Conservation (phyloP, 2,329 filamentous ascomycete species). For the Cercospora janseana region DNA sequence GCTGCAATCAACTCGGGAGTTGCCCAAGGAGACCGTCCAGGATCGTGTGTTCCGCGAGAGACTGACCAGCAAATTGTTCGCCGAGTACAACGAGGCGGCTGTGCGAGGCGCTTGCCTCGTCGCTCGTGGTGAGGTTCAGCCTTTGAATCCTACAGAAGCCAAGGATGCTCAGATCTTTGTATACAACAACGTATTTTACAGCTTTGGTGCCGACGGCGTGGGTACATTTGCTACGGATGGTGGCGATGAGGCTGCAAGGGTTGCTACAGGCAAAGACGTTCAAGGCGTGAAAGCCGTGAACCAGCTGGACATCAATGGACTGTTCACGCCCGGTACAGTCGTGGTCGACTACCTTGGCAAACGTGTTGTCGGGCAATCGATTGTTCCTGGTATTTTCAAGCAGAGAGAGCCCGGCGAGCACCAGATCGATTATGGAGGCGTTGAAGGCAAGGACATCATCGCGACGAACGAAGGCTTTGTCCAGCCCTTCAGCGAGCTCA, state of each 20-base stretch:
- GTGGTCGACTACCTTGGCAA: conserved; percentile 97
- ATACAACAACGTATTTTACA: conserved; percentile 99
- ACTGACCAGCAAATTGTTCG: conserved; percentile 90
- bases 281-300: conserved; percentile 92
- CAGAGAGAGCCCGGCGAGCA: conserved; percentile 96
- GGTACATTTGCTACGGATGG: conserved; percentile 96
- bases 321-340: conserved; percentile 94
- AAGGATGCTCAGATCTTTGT: conserved; percentile 97
- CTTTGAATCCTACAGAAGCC: conserved; percentile 89
- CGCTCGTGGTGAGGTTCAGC: conserved; percentile 85
- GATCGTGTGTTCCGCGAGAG: conserved; percentile 95
- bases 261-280: conserved; percentile 95
- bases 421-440: conserved; percentile 97
- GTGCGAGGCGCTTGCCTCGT: conserved; percentile 88
- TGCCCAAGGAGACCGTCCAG: conserved; percentile 90
- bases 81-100: conserved; percentile 95
- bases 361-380: conserved; percentile 94
- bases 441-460: conserved; percentile 94
- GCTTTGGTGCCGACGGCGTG: conserved; percentile 94
- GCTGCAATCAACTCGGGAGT: conserved; percentile 92
- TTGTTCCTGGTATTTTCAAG: conserved; percentile 98
- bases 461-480: conserved; percentile 86
- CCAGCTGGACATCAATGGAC: conserved; percentile 88
- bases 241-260: conserved; percentile 90
- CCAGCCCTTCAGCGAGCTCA: conserved; percentile 82